Base-by-base conservation (phyloP, 495 filamentous ascomycete genomes). In the Gamarada debralockiae region DNA sequence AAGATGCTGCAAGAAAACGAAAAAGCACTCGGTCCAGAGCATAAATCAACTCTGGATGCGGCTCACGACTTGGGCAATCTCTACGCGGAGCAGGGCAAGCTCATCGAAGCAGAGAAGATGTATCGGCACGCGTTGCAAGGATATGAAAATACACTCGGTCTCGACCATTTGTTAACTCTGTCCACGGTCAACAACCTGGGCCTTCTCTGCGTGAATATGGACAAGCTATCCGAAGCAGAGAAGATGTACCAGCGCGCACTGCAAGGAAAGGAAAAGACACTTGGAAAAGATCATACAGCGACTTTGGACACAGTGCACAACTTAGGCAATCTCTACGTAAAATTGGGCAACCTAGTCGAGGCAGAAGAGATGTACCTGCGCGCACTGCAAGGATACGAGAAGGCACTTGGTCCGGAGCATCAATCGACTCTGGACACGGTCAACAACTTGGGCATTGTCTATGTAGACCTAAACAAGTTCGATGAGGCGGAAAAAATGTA, bases 111-210 rank as follows among this genome's bases (percentile, higher is more conserved):
- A 22, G 42, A 45, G 42, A 7, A 21, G 15, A 22, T 45, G 27
- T 49, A 34, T 29, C 37, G 52, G 48, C 58, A 55, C 55, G 68
- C 62, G 38, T 61, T 69, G 29, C 23, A 61, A 57, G 27, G 23
- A 20, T 37, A 37, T 18, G 46, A 58, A 8, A 69, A 74, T 60
- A 62, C 68, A 39, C 52, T 64, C 6, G 70, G 70, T 38, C 64
- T 50, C 24, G 60, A 74, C 48, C 67, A 73, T 53, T 48, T 50
- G 51, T 56, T 57, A 40, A 74, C 67, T 29, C 68, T 73, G 8
- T 15, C 50, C 18, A 50, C 56, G 38, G 56, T 62, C 20, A 55
- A 57, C 47, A 60, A 62, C 29, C 39, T 64, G 6, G 63, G 63
- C 14, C 0, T 0, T 49, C 47, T 65, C 46, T 72, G 48, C 56